Evolutionary conservation across 805 yeast genomes (phyloP).

Genomic region (Nakazawaea populi): DNA sequence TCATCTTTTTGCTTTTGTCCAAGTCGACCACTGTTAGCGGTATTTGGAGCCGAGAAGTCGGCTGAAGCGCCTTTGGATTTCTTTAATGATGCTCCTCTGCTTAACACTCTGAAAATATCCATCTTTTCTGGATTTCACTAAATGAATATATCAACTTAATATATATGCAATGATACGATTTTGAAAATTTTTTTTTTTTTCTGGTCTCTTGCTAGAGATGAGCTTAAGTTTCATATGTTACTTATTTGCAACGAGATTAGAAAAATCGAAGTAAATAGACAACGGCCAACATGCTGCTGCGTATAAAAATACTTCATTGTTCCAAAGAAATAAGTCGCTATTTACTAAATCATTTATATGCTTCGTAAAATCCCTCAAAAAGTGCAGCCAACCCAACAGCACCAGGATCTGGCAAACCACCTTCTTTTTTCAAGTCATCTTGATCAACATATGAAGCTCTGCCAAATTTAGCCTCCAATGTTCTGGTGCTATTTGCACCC

Average conservation of each 20-base stretch:
- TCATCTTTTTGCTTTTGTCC: conserved; percentile 29
- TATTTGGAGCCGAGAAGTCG: conserved; percentile 31
- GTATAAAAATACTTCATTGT: too few relatives aligned
- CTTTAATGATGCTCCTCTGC: conserved; percentile 80
- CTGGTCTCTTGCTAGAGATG: background rate
- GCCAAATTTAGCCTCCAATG: conserved; percentile 81
- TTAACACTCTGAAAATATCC: conserved; percentile 85
- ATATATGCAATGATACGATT: background rate
- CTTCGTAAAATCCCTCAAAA: conserved; percentile 34
- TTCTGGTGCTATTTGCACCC: conserved; percentile 74
- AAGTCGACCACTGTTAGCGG: conserved; percentile 15
- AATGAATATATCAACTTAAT: too few relatives aligned
- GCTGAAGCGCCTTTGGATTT: conserved; percentile 41
- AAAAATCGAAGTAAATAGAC: too few relatives aligned
- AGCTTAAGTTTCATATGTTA: background rate
- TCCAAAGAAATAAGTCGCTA: too few relatives aligned
- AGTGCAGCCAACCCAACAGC: conserved; percentile 78
- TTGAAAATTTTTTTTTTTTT: conserved; percentile 4
- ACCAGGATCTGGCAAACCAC: conserved; percentile 93
- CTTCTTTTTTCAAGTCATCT: conserved; percentile 48
- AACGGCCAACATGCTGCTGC: too few relatives aligned
- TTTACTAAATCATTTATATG: conserved; percentile 1
- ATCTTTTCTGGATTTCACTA: conserved; percentile 27
- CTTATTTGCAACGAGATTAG: too few relatives aligned
- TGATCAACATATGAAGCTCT: conserved; percentile 85